Percentiles rank a stretch among this genome's conserved stretches.
Evolutionary conservation across 2,329 filamentous ascomycete species (phyloP).

Genomic region (Cladobotryum protrusum): DNA sequence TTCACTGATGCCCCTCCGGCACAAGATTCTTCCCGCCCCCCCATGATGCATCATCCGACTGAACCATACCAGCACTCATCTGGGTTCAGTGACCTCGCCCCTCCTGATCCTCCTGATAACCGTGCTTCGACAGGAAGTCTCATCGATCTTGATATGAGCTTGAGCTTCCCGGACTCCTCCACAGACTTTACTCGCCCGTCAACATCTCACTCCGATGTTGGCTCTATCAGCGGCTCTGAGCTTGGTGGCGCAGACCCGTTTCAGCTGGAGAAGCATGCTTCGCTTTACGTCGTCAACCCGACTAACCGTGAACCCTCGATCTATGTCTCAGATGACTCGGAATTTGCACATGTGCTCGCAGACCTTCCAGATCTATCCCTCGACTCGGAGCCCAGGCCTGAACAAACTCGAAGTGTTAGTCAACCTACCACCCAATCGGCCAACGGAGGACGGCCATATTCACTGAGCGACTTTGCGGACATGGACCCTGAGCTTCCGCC

Average conservation of each 20-base stretch:
- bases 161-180: constrained; percentile 45
- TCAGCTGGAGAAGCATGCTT: constrained; percentile 57
- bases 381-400: constrained; percentile 13
- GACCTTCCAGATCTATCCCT: constrained; percentile 21
- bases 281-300: constrained; percentile 41
- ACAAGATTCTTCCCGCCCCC: constrained; percentile 33
- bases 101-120: constrained; percentile 28
- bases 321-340: constrained; percentile 54
- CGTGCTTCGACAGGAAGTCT: constrained; percentile 40
- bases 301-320: constrained; percentile 50
- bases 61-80: constrained; percentile 41
- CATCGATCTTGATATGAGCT: constrained; percentile 50
- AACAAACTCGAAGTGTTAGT: constrained; percentile 10
- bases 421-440: constrained; percentile 7
- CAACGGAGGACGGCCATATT: constrained; percentile 27
- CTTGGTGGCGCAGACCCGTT: constrained; percentile 52
- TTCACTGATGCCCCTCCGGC: constrained; percentile 30
- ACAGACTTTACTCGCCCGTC: constrained; percentile 49
- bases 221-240: constrained; percentile 51
- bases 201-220: constrained; percentile 54
- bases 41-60: constrained; percentile 45
- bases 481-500: constrained; percentile 34
- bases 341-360: constrained; percentile 35
- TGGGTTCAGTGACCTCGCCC: constrained; percentile 36
- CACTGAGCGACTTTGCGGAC: constrained; percentile 35